Conservation (phyloP, 2,329 filamentous ascomycete genomes). For the Pseudopithomyces chartarum region DNA sequence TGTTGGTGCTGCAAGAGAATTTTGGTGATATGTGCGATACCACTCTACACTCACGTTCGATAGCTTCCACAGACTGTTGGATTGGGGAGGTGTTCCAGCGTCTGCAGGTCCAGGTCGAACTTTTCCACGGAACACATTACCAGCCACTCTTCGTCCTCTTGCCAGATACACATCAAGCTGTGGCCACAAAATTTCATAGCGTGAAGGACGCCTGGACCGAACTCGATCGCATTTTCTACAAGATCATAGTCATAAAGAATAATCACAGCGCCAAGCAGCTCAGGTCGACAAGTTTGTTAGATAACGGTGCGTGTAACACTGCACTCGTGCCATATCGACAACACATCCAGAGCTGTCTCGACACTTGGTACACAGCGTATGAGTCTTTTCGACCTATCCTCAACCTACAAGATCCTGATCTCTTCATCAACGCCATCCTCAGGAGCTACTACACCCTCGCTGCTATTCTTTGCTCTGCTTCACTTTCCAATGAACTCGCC, state of each 20-base stretch:
- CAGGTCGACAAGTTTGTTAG: not conserved
- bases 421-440: slow-evolving; percentile 5
- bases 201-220: slow-evolving; percentile 10
- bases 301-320: not conserved
- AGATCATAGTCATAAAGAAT: not conserved
- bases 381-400: not conserved
- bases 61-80: slow-evolving; percentile 47
- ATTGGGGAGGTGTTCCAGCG: slow-evolving; percentile 51
- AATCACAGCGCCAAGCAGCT: not conserved
- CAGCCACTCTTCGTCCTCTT: slow-evolving; percentile 4
- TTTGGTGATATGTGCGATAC: slow-evolving; percentile 12
- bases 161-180: not conserved
- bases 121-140: slow-evolving; percentile 11
- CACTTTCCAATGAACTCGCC: slow-evolving; percentile 3
- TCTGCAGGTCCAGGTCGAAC: slow-evolving; percentile 11
- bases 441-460: slow-evolving; percentile 11
- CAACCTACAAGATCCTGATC: not conserved
- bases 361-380: not conserved
- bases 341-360: not conserved
- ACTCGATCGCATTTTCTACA: slow-evolving; percentile 5
- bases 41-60: slow-evolving; percentile 8
- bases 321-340: not conserved
- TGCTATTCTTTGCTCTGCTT: slow-evolving; percentile 7
- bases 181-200: not conserved
- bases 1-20: slow-evolving; percentile 41